Evolutionary conservation across 164 flowering plant species (phyloP).

Genomic region (Cinnamomum chago): DNA sequence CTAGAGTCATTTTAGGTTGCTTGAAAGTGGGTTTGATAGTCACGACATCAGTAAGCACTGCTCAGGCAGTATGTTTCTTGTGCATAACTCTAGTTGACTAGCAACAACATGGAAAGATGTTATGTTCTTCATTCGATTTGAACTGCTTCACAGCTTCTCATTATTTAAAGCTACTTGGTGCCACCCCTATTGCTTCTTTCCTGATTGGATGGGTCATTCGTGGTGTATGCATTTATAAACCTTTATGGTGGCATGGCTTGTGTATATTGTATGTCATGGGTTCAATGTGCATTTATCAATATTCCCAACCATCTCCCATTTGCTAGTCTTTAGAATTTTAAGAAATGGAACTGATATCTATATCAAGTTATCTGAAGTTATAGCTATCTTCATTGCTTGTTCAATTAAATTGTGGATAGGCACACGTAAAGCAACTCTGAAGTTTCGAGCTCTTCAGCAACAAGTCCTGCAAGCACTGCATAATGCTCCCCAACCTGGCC

Average conservation of each 20-base stretch:
- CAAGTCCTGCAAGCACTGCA: conserved; percentile 48
- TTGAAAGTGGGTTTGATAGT: background rate
- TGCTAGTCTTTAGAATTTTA: no score
- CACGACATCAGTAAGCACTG: background rate
- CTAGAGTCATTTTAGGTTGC: background rate
- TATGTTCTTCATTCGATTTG: background rate
- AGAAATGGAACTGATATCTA: no score
- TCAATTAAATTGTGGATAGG: conserved; percentile 35
- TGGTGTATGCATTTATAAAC: no score
- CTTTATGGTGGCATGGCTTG: no score
- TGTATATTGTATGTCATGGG: no score
- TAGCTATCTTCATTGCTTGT: background rate
- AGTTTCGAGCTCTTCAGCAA: conserved; percentile 73
- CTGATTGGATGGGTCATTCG: no score
- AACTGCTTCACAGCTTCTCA: background rate
- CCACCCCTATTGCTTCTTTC: no score
- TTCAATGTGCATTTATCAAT: no score
- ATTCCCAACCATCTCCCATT: no score
- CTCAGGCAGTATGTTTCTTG: background rate
- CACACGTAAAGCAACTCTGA: conserved; percentile 63
- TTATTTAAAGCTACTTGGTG: no score
- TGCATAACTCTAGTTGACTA: background rate
- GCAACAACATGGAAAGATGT: background rate
- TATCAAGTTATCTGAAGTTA: no score
- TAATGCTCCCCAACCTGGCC: conserved; percentile 64